Evolutionary conservation across 1,139 yeast species (phyloP), one percentile per base, ranked within the genome.

Genomic region (Sugiyamaella paludigena): DNA sequence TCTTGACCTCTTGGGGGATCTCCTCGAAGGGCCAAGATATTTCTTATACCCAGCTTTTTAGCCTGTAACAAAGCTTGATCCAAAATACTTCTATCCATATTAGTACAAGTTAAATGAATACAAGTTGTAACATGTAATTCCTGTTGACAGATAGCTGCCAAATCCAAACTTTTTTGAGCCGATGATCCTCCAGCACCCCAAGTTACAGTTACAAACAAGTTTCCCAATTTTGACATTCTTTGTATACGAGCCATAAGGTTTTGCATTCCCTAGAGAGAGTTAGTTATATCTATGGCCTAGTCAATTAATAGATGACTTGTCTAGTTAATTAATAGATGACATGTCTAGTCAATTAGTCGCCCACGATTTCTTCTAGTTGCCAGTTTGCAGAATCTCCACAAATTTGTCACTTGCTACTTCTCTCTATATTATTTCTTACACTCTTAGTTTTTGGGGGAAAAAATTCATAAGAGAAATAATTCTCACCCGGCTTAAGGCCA

Each of bases 111-210:
- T 67, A 92, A 74, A 68, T 92, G 99, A 70, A 94, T 78, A 54
- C 96, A 91, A 0, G 96, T 88, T 10, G 96, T 87, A 27, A 91
- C 45, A 1, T 87, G 87, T 50, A 89, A 74, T 47, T 84, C 87
- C 45, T 78, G 74, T 60, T 85, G 88, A 61, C 95, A 85, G 2
- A 87, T 77, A 15, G 80, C 74, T 0, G 97, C 96, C 51, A 92
- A 73, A 44, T 87, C 94, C 53, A 92, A 70, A 0, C 97, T 86
- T 69, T 88, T 89, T 49, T 80, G 84, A 47, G 94, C 82, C 4
- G 98, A 89, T 2, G 95, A 83, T 1, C 98, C 98, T 35, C 98
- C 98, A 7, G 98, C 98, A 28, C 98, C 98, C 98, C 98, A 92
- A 0, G 99, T 94, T 9, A 94, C 85, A 2, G 96, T 87, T 47